Percentiles rank a stretch among this genome's conserved stretches.
phyloP scores from a whole-genome alignment of 306 rosid genomes.

The Hippophae tibetana region DNA sequence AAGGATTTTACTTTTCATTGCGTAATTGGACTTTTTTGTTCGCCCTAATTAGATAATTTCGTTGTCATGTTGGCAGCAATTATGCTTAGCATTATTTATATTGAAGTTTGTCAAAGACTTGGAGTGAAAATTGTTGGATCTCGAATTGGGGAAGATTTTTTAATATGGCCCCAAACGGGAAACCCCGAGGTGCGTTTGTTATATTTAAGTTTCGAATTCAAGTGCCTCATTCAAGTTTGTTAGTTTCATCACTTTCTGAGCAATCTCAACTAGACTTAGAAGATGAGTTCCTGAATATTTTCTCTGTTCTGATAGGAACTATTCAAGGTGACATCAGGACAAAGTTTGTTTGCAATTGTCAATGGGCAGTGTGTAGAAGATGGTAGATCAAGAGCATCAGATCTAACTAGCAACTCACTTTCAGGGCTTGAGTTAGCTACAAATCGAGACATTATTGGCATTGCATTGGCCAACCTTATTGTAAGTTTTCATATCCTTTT shows the following conservation, averaged over 20 bases:
- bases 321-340: slow-evolving; percentile 11
- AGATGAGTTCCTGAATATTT: no score
- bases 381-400: slow-evolving; percentile 7
- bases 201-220: background rate
- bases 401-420: slow-evolving; percentile 11
- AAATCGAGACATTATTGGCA: slow-evolving; percentile 11
- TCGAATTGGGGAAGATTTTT: slow-evolving; percentile 10
- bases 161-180: slow-evolving; percentile 13
- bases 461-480: slow-evolving; percentile 8
- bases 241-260: no score
- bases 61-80: slow-evolving; percentile 10
- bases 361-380: slow-evolving; percentile 12
- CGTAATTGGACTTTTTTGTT: background rate
- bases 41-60: background rate
- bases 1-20: background rate
- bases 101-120: background rate
- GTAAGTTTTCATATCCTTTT: background rate
- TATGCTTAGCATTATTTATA: slow-evolving; percentile 2
- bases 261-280: no score
- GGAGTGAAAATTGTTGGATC: slow-evolving; percentile 13
- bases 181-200: background rate
- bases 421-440: slow-evolving; percentile 13
- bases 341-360: slow-evolving; percentile 9
- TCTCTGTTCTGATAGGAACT: slow-evolving; percentile 3
- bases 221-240: no score